These are phyloP conservation scores for Petunia secreta DNA, from an alignment of 257 asterid species.

Conservation along the genomic window DNA sequence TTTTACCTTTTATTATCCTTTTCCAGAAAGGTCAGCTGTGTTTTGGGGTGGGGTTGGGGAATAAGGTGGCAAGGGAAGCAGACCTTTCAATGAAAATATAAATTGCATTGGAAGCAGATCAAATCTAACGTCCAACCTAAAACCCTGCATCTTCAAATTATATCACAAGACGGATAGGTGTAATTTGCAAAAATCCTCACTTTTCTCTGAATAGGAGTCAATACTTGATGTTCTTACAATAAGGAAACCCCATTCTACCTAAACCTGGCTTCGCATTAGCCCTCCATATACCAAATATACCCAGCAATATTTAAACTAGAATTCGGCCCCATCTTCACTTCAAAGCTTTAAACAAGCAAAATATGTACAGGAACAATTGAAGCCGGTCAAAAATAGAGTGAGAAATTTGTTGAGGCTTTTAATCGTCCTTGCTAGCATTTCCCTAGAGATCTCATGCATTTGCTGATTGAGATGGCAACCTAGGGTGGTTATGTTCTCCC, in stretches of 20 bases:
- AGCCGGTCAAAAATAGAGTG: conserved; percentile 28
- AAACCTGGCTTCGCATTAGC: conserved; percentile 24
- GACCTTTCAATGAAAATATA: background rate
- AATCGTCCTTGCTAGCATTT: conserved; percentile 18
- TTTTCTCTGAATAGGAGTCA: background rate
- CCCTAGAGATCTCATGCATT: conserved; percentile 42
- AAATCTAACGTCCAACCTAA: background rate
- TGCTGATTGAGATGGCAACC: conserved; percentile 69
- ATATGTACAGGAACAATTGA: conserved; percentile 41
- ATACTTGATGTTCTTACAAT: conserved; percentile 11
- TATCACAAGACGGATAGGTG: background rate
- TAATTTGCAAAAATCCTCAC: background rate
- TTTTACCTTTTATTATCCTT: background rate
- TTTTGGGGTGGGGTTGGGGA: background rate
- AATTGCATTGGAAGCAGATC: background rate
- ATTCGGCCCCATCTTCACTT: conserved; percentile 27
- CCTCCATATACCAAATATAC: conserved; percentile 13
- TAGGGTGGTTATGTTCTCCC: conserved; percentile 91
- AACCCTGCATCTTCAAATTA: background rate
- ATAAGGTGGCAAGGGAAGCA: background rate
- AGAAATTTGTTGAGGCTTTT: background rate
- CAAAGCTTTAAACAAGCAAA: conserved; percentile 18
- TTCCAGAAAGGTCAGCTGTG: background rate
- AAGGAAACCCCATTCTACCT: conserved; percentile 1
- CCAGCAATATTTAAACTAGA: conserved; percentile 18